Evolutionary conservation across 768 basidiomycete species (phyloP), one percentile per base, ranked within the genome.

Genomic region (Omphalotus guepiniiformis): DNA sequence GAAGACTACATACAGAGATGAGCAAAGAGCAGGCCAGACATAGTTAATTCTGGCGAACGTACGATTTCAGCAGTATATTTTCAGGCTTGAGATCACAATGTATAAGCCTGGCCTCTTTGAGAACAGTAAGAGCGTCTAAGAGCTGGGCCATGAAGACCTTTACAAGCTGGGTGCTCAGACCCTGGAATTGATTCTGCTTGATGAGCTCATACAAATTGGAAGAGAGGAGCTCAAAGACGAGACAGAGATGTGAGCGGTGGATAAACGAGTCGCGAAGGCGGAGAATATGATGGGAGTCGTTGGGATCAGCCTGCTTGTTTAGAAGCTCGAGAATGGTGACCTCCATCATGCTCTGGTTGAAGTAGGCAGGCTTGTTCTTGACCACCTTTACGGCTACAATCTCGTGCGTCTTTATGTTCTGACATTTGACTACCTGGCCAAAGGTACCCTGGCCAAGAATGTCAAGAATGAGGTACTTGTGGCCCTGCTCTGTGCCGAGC

Each of bases 281-380:
- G 42, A 99, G 76, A 54, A 99, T 95, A 64, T 98, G 95, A 62
- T 97, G 96, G 61, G 93, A 87, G 67, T 99, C 96, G 53, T 83
- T 77, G 3, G 93, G 91, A 66, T 99, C 96, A 56, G 83, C 93
- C 51, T 83, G 82, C 66, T 88, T 91, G 74, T 99, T 99, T 49
- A 99, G 76, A 69, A 98, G 71, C 64, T 98, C 93, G 37, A 99
- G 74, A 52, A 99, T 98, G 1, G 93, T 96, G 22, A 98, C 95
- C 67, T 99, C 96, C 96, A 99, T 99, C 89, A 96, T 97, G 66
- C 88, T 92, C 69, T 99, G 96, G 62, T 98, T 97, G 67, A 96
- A 93, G 72, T 99, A 99, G 0, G 96, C 96, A 4, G 95, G 96
- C 68, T 98, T 99, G 68, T 99, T 99, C 74, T 99, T 99, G 55